These are phyloP conservation scores for Acarospora socialis DNA, from an alignment of 2,329 filamentous ascomycete species.

Conservation along the genomic window DNA sequence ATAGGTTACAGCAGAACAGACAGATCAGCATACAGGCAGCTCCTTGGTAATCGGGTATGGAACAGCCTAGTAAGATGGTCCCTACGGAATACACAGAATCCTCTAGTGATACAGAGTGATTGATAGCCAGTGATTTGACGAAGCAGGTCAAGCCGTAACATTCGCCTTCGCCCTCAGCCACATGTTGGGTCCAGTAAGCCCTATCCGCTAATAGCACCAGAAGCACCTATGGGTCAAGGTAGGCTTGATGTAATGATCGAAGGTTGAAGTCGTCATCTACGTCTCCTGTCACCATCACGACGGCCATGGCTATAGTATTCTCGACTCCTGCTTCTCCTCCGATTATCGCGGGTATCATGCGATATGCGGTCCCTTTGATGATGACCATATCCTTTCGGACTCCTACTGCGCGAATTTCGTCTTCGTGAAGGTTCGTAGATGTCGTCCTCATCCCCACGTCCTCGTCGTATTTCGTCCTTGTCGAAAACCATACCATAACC, in stretches of 20 bases:
- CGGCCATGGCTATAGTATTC: conserved; percentile 26
- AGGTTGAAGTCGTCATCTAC: too few species aligned
- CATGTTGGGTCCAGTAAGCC: too few species aligned
- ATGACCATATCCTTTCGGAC: conserved; percentile 28
- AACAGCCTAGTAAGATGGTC: too few species aligned
- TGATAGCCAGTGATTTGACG: too few species aligned
- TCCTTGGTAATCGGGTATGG: too few species aligned
- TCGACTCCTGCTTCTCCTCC: conserved; percentile 21
- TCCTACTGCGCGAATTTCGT: conserved; percentile 27
- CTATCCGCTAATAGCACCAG: too few species aligned
- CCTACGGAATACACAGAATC: too few species aligned
- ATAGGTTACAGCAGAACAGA: neutral
- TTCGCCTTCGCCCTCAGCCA: too few species aligned
- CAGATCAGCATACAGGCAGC: neutral
- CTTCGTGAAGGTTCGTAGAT: conserved; percentile 14
- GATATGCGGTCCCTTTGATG: conserved; percentile 24
- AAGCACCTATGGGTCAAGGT: too few species aligned
- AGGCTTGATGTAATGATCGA: too few species aligned
- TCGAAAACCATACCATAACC: conserved; percentile 73
- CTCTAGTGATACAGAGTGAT: too few species aligned
- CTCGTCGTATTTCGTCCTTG: conserved; percentile 49
- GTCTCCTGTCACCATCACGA: conserved; percentile 18
- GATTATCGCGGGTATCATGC: conserved; percentile 22
- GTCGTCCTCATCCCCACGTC: conserved; percentile 29
- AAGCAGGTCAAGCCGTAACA: too few species aligned